Conservation (phyloP, 2,329 filamentous ascomycete species). For the Neurospora crassa region DNA sequence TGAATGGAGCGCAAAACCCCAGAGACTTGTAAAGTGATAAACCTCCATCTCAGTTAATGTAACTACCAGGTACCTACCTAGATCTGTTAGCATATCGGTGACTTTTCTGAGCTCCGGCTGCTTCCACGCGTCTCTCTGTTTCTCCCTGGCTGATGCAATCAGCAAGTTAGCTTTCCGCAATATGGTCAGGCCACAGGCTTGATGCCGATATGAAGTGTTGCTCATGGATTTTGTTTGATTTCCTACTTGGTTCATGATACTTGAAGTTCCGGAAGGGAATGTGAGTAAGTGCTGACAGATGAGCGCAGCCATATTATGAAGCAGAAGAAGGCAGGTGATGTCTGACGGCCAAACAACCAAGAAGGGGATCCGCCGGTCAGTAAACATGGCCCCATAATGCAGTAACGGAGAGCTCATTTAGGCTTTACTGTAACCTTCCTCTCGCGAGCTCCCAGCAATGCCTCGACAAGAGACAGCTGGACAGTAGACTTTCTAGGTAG, state of each 20-base stretch:
- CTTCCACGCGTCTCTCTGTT: neutral
- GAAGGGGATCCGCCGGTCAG: neutral
- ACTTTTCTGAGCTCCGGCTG: neutral
- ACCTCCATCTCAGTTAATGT: neutral
- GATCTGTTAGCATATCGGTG: neutral
- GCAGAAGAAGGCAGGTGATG: neutral
- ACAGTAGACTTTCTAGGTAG: neutral
- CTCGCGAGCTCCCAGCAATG: neutral
- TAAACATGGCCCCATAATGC: neutral
- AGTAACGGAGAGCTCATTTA: neutral
- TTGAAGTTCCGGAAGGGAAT: neutral
- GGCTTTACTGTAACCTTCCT: neutral
- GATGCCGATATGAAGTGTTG: neutral
- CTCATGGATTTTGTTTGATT: neutral
- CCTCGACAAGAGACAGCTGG: neutral
- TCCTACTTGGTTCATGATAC: neutral
- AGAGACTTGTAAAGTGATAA: neutral
- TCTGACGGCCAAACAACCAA: neutral
- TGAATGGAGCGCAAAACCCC: neutral
- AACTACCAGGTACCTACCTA: neutral
- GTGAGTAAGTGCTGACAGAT: neutral
- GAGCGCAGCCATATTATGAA: neutral
- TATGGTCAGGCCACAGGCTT: neutral
- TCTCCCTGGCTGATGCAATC: neutral
- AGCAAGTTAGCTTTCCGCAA: neutral